Conservation (phyloP, 441 rosid genomes). For the Pelargonium citronellum region DNA sequence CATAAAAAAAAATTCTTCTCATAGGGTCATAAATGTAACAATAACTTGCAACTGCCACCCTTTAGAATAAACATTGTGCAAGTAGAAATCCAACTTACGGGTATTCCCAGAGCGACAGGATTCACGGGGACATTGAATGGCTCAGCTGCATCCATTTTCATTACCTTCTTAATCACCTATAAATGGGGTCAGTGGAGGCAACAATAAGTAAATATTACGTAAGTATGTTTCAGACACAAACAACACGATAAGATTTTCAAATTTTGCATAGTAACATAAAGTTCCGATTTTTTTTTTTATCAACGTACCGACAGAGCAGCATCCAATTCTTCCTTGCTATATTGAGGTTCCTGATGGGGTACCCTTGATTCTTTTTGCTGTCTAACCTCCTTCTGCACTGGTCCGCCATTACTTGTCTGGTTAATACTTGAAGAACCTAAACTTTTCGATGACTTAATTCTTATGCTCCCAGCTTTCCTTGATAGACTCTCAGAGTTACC, state of each 20-base stretch:
- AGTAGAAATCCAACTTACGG: constrained; percentile 49
- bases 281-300: constrained; percentile 5
- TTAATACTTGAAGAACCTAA: constrained; percentile 37
- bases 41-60: background rate
- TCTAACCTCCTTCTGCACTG: constrained; percentile 31
- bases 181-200: background rate
- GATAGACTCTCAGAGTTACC: constrained; percentile 39
- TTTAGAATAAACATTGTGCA: background rate
- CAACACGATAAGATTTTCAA: background rate
- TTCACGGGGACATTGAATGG: constrained; percentile 87
- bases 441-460: constrained; percentile 56
- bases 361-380: constrained; percentile 39
- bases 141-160: constrained; percentile 99
- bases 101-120: constrained; percentile 94
- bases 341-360: constrained; percentile 30
- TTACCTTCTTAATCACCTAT: constrained; percentile 80
- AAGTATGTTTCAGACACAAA: constrained; percentile 10
- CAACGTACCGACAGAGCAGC: constrained; percentile 56
- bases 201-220: constrained; percentile 6
- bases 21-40: background rate
- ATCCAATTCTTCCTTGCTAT: constrained; percentile 63
- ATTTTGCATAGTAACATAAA: background rate
- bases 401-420: constrained; percentile 26
- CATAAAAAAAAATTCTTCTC: background rate
- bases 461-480: constrained; percentile 74